Conservation (phyloP, 108 stramenopile species). For the Stephanodiscus minutulus region DNA sequence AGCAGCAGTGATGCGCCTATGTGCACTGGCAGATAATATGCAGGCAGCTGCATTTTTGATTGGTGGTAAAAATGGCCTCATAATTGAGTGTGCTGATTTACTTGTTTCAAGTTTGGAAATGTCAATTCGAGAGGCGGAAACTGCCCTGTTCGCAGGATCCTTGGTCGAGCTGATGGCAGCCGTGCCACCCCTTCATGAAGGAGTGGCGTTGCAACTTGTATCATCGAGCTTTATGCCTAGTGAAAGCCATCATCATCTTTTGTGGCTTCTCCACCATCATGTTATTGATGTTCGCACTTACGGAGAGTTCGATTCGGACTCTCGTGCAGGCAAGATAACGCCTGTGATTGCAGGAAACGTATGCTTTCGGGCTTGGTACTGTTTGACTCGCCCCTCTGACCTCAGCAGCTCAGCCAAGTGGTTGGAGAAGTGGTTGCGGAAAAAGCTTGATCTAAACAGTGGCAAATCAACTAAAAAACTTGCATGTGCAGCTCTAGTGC, state of each 20-base stretch:
- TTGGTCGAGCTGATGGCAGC: conserved; percentile 25
- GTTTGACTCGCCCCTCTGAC: conserved; percentile 45
- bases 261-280: conserved; percentile 72
- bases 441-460: conserved; percentile 23
- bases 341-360: conserved; percentile 72
- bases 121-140: conserved; percentile 71
- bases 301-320: conserved; percentile 66
- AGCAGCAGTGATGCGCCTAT: conserved; percentile 64
- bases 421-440: conserved; percentile 55
- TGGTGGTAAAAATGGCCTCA: conserved; percentile 75
- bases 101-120: conserved; percentile 52
- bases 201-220: neutral
- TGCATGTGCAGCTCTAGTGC: conserved; percentile 75
- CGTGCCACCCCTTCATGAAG: neutral
- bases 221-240: conserved; percentile 48
- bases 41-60: conserved; percentile 74
- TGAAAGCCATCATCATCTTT: conserved; percentile 54
- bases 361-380: conserved; percentile 73
- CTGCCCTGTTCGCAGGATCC: conserved; percentile 47
- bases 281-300: conserved; percentile 62
- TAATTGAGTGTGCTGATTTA: conserved; percentile 74
- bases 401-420: conserved; percentile 38
- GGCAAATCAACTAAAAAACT: conserved; percentile 55
- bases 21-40: conserved; percentile 63
- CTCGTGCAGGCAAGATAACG: conserved; percentile 59